Percentiles rank a stretch among this genome's conserved stretches.
Conservation (phyloP, 768 basidiomycete species). For the Trametes maxima region DNA sequence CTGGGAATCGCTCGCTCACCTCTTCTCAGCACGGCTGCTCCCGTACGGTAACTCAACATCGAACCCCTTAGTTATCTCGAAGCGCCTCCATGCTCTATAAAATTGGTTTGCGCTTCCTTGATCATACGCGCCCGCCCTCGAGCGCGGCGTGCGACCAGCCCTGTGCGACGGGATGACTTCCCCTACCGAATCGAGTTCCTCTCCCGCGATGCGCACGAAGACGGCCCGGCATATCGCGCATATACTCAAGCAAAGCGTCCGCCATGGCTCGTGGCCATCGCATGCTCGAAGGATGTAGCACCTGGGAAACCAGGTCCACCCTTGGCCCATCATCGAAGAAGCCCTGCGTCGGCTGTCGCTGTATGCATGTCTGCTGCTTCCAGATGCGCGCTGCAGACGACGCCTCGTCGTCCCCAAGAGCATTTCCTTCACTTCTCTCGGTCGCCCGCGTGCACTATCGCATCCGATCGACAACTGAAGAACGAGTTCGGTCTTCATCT, state of each 20-base stretch:
- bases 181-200: not conserved
- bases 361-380: no score
- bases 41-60: not conserved
- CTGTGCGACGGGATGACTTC: not conserved
- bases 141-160: not conserved
- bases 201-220: not conserved
- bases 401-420: no score
- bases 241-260: not conserved
- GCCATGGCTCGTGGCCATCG: not conserved
- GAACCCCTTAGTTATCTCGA: not conserved
- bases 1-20: no score
- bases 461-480: no score
- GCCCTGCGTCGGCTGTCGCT: not conserved
- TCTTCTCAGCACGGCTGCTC: not conserved
- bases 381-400: no score
- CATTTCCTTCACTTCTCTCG: no score
- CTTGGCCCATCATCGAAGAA: conserved; percentile 1
- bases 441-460: no score
- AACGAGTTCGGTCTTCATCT: no score
- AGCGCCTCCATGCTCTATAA: not conserved
- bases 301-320: not conserved
- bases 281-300: not conserved
- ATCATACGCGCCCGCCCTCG: not conserved
- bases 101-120: not conserved
- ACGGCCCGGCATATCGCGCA: conserved; percentile 4